Percentiles rank a stretch among this genome's conserved stretches.
Evolutionary conservation across 441 rosid genomes (phyloP).

Genomic region (Brassica balearica): DNA sequence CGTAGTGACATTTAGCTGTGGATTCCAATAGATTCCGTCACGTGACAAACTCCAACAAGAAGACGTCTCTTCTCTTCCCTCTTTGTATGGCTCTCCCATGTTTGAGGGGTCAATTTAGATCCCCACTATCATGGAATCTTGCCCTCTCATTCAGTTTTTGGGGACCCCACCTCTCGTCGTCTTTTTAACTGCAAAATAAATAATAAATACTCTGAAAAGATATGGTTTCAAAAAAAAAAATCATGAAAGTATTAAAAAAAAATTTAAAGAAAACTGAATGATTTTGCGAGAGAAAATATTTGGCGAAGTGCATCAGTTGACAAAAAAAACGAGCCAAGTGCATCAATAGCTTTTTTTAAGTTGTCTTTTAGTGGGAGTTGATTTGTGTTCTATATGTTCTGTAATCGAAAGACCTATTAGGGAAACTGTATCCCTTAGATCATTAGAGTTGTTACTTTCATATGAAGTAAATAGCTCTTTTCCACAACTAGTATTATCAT

Average conservation of each 20-base stretch:
- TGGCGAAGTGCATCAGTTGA: background rate
- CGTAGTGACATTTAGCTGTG: conserved; percentile 34
- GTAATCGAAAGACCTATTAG: background rate
- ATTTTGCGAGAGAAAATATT: background rate
- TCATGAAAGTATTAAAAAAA: background rate
- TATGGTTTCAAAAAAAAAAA: background rate
- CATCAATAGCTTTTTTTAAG: background rate
- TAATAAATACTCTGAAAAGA: background rate
- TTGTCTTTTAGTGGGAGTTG: background rate
- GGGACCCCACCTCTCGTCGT: conserved; percentile 9
- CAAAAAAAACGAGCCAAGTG: background rate
- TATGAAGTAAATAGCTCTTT: background rate
- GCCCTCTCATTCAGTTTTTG: conserved; percentile 17
- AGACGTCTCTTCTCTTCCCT: conserved; percentile 28
- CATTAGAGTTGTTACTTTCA: background rate
- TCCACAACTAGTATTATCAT: background rate
- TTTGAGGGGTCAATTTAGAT: conserved; percentile 4
- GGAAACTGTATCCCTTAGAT: background rate
- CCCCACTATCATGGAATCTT: conserved; percentile 26
- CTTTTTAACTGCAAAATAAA: background rate
- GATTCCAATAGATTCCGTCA: conserved; percentile 46
- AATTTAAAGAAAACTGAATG: background rate
- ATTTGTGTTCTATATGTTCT: background rate
- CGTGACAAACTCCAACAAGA: conserved; percentile 22
- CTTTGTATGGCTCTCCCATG: conserved; percentile 26